Percentiles rank a stretch among this genome's conserved stretches.
These are phyloP conservation scores for Curvularia sp. DNA, from an alignment of 2,329 filamentous ascomycete species.

Conservation along the genomic window DNA sequence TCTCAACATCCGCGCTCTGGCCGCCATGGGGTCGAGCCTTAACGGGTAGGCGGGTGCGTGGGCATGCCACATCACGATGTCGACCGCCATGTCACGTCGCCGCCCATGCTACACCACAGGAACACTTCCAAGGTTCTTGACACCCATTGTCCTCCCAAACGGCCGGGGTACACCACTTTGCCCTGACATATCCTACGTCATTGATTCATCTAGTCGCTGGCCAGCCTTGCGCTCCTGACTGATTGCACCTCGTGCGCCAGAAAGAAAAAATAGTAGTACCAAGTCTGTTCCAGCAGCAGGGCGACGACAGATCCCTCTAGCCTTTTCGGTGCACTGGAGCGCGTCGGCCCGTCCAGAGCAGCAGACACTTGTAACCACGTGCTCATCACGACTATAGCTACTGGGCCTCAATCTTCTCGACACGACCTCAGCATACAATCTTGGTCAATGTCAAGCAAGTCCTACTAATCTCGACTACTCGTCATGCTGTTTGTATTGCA, in stretches of 20 bases:
- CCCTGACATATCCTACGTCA: constrained; percentile 7
- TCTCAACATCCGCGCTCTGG: constrained; percentile 19
- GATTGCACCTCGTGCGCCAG: constrained; percentile 5
- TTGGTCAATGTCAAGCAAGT: constrained; percentile 12
- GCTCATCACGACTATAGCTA: not conserved
- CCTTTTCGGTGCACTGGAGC: constrained; percentile 5
- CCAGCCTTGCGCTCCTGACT: constrained; percentile 10
- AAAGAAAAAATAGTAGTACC: constrained; percentile 7
- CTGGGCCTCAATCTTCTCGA: not conserved
- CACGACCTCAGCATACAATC: not conserved
- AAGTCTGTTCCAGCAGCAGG: constrained; percentile 3
- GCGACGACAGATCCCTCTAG: constrained; percentile 3
- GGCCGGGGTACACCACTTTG: constrained; percentile 3
- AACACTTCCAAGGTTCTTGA: not conserved
- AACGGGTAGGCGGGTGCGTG: constrained; percentile 15
- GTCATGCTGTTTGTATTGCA: not conserved
- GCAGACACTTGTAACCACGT: constrained; percentile 14
- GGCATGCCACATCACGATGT: constrained; percentile 20
- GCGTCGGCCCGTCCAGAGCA: constrained; percentile 14
- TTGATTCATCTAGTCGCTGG: constrained; percentile 6
- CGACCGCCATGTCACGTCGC: constrained; percentile 17
- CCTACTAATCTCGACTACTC: constrained; percentile 7
- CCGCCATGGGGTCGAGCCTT: constrained; percentile 16
- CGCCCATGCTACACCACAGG: constrained; percentile 1
- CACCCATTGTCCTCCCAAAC: not conserved